A percentile compares a stretch with the other conserved stretches of the same genome.
These are phyloP conservation scores for Tetrapisispora pingtungensis DNA, from an alignment of 805 yeast genomes.

Conservation along the genomic window DNA sequence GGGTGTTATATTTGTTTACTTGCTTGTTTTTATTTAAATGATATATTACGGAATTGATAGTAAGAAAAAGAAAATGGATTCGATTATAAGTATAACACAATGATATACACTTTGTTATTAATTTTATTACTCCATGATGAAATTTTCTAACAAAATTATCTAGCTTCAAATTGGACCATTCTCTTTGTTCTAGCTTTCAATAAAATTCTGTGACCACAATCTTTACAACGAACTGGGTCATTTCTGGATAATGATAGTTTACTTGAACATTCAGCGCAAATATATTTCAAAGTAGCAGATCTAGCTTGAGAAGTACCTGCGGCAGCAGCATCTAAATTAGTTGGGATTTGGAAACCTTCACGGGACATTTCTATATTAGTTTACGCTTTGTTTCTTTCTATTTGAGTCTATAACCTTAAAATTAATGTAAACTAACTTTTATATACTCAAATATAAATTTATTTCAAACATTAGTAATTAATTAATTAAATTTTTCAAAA, in stretches of 20 bases:
- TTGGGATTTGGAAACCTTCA: constrained; percentile 83
- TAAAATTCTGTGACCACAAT: constrained; percentile 95
- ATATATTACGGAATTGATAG: too few relatives aligned
- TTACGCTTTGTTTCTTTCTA: too few relatives aligned
- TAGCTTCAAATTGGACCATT: constrained; percentile 84
- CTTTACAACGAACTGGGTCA: constrained; percentile 96
- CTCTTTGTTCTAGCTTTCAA: constrained; percentile 96
- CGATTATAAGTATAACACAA: too few relatives aligned
- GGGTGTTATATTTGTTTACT: too few relatives aligned
- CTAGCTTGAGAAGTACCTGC: constrained; percentile 61
- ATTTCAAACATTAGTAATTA: neutral
- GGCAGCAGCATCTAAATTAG: constrained; percentile 77
- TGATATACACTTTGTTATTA: too few relatives aligned
- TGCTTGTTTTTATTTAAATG: too few relatives aligned
- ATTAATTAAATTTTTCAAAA: too few relatives aligned
- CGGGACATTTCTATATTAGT: constrained; percentile 36
- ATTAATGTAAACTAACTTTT: too few relatives aligned
- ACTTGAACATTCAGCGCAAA: constrained; percentile 94
- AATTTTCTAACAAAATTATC: constrained; percentile 31
- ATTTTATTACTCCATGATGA: too few relatives aligned
- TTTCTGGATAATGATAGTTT: constrained; percentile 78
- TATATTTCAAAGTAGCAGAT: constrained; percentile 79
- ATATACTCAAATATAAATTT: too few relatives aligned
- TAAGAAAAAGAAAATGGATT: too few relatives aligned
- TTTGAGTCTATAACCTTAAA: too few relatives aligned